These are phyloP conservation scores for Rhododendron ovatum DNA, from an alignment of 148 eudicot genomes.

Conservation along the genomic window DNA sequence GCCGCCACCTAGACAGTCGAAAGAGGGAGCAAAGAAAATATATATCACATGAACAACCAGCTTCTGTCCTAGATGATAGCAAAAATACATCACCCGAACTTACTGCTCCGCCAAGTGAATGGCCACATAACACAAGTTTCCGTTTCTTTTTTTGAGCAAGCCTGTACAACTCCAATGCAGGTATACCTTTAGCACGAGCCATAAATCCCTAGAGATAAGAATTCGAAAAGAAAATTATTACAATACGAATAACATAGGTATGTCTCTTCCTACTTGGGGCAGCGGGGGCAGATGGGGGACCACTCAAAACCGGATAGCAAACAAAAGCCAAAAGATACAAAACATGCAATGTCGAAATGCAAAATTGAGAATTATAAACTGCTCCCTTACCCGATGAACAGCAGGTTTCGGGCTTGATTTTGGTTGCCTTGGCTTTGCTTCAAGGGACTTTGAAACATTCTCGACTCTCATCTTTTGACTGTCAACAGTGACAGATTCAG, in stretches of 20 bases:
- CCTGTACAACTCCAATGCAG: conserved; percentile 87
- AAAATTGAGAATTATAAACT: conserved; percentile 5
- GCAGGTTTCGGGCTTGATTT: conserved; percentile 69
- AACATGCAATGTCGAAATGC: conserved; percentile 7
- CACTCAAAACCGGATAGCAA: conserved; percentile 2
- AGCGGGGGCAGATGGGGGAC: background rate
- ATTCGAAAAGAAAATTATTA: conserved; percentile 1
- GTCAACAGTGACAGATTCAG: conserved; percentile 38
- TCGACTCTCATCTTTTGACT: conserved; percentile 35
- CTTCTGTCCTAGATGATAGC: conserved; percentile 6
- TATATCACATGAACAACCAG: conserved; percentile 5
- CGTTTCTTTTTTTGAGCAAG: conserved; percentile 94
- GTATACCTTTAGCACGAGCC: conserved; percentile 99
- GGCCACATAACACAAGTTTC: conserved; percentile 96
- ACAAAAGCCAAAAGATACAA: background rate
- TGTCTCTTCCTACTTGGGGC: background rate
- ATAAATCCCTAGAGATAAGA: conserved; percentile 72
- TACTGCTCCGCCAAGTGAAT: conserved; percentile 99
- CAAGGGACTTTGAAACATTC: conserved; percentile 42
- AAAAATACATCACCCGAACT: conserved; percentile 26
- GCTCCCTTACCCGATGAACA: conserved; percentile 76
- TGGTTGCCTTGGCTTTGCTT: conserved; percentile 53
- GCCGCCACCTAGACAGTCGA: conserved; percentile 73
- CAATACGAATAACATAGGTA: background rate
- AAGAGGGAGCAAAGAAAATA: background rate